These are phyloP conservation scores for Tetrapisispora nanseiensis DNA, from an alignment of 805 yeast genomes.

Conservation along the genomic window DNA sequence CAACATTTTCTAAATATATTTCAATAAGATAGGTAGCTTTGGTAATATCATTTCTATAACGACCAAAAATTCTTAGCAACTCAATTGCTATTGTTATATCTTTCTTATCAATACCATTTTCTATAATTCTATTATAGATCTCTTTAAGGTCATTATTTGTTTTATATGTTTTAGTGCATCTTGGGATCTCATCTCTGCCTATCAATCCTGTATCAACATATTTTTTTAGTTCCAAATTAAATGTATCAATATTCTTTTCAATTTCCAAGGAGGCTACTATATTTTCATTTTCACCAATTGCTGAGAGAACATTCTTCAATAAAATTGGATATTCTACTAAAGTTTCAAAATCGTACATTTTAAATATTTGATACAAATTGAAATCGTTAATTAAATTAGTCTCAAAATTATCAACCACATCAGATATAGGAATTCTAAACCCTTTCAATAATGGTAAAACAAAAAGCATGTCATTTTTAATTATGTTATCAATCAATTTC, in stretches of 20 bases:
- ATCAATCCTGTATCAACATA: not conserved
- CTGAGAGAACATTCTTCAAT: conserved; percentile 3
- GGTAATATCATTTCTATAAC: conserved; percentile 14
- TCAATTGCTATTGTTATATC: conserved; percentile 18
- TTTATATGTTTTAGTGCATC: not conserved
- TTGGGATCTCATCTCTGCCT: too few relatives aligned
- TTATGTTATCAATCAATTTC: conserved; percentile 8
- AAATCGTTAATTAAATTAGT: conserved; percentile 9
- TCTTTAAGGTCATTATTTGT: not conserved
- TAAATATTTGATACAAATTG: conserved; percentile 12
- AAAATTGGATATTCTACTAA: not conserved
- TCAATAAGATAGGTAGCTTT: conserved; percentile 33
- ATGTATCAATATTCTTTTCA: not conserved
- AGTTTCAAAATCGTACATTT: conserved; percentile 4
- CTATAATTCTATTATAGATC: conserved; percentile 21
- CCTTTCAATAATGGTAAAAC: conserved; percentile 9
- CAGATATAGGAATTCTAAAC: conserved; percentile 5
- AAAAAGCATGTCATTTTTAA: conserved; percentile 10
- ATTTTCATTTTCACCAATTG: not conserved
- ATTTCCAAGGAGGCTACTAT: not conserved
- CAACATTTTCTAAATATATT: conserved; percentile 31
- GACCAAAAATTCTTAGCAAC: conserved; percentile 16
- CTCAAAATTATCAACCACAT: conserved; percentile 7
- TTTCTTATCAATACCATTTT: conserved; percentile 27
- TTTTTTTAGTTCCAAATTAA: not conserved